Evolutionary conservation across 2,329 filamentous ascomycete species (phyloP).

Genomic region (Aureobasidium sp.): DNA sequence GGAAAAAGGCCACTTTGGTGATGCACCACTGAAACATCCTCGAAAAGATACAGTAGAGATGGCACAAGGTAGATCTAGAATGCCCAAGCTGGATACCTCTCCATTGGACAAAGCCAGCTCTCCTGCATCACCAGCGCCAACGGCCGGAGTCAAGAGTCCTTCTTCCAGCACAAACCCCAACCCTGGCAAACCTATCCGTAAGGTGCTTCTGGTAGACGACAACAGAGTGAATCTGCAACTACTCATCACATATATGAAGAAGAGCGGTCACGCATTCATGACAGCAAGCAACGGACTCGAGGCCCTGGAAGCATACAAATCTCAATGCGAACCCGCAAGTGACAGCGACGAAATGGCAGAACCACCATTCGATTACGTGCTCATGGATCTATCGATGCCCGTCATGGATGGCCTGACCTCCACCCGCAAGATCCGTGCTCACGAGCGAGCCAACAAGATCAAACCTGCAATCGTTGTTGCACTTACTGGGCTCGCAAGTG

Average conservation of each 20-base stretch:
- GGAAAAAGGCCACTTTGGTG: not conserved
- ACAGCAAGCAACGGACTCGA: constrained; percentile 39
- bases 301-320: constrained; percentile 35
- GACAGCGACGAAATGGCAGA: not conserved
- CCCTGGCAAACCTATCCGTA: not conserved
- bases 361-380: constrained; percentile 32
- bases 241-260: constrained; percentile 17
- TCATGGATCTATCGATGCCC: constrained; percentile 34
- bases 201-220: constrained; percentile 21
- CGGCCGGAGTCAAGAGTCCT: not conserved
- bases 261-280: not conserved
- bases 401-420: constrained; percentile 13
- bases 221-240: constrained; percentile 22
- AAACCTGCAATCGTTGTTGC: constrained; percentile 22
- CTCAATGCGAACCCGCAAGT: not conserved
- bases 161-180: not conserved
- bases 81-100: not conserved
- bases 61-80: not conserved
- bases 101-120: not conserved
- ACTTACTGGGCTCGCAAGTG: constrained; percentile 26
- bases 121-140: not conserved
- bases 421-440: constrained; percentile 16
- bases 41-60: not conserved
- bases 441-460: constrained; percentile 15
- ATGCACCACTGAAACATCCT: not conserved